A percentile compares a stretch with the other conserved stretches of the same genome.
Evolutionary conservation across 768 basidiomycete species (phyloP).

Genomic region (Amanita exitialis): DNA sequence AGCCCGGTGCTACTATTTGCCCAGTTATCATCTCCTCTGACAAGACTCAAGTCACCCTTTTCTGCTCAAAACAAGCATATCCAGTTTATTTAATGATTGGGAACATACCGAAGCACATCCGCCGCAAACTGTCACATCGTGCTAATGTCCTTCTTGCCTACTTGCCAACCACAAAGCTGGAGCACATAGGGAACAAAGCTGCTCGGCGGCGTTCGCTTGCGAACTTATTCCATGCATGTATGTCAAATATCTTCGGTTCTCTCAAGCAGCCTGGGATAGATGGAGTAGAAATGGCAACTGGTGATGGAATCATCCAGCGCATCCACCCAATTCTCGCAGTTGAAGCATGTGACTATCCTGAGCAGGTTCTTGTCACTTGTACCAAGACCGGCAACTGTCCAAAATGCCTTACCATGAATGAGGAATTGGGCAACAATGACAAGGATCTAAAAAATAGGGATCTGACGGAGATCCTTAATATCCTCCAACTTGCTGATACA

Average conservation of each 20-base stretch:
- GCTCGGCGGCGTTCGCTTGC: conserved; percentile 9
- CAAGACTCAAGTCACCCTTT: conserved; percentile 27
- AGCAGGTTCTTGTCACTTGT: not conserved
- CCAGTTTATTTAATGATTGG: conserved; percentile 35
- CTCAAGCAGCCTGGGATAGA: not conserved
- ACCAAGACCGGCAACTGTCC: not conserved
- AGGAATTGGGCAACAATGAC: not conserved
- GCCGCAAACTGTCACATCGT: conserved; percentile 18
- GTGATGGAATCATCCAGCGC: not conserved
- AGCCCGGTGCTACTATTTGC: conserved; percentile 15
- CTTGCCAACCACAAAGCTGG: conserved; percentile 23
- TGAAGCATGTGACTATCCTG: not conserved
- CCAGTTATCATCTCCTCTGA: conserved; percentile 34
- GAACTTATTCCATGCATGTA: conserved; percentile 16
- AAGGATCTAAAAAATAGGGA: conserved; percentile 5
- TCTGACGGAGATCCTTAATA: not conserved
- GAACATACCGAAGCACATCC: conserved; percentile 26
- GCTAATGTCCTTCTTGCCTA: conserved; percentile 23
- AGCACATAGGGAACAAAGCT: conserved; percentile 14
- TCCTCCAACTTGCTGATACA: not conserved
- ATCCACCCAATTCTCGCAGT: not conserved
- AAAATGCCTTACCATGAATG: not conserved
- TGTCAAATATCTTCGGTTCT: not conserved
- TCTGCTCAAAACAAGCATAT: conserved; percentile 27
- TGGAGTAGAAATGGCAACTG: not conserved